phyloP scores from a whole-genome alignment of 2,329 filamentous ascomycete species.

The Pezicula radicicola region DNA sequence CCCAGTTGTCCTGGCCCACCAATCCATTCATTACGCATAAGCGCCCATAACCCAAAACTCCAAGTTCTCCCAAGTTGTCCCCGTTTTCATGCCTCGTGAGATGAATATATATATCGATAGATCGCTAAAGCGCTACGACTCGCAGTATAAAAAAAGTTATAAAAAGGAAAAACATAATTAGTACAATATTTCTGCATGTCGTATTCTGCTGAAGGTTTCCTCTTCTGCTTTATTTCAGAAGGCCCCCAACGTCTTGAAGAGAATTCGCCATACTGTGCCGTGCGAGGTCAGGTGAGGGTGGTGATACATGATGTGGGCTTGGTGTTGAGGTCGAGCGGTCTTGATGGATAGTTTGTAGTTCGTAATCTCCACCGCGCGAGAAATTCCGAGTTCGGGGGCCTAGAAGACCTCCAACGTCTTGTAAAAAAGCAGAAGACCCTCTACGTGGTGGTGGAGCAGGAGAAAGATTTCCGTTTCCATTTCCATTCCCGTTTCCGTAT shows the following conservation, averaged over 20 bases:
- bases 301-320: conserved; percentile 5
- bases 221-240: conserved; percentile 23
- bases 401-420: conserved; percentile 55
- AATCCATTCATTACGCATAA: no score
- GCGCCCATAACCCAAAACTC: neutral
- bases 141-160: neutral
- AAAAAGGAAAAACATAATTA: neutral
- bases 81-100: neutral
- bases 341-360: conserved; percentile 24
- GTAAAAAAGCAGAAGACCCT: conserved; percentile 55
- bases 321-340: conserved; percentile 1
- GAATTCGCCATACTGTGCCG: conserved; percentile 25
- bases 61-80: neutral
- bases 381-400: conserved; percentile 30
- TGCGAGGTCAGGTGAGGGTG: conserved; percentile 10
- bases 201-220: no score
- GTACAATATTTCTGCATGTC: neutral
- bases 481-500: neutral
- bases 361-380: conserved; percentile 21
- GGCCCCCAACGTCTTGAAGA: conserved; percentile 40
- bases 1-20: neutral
- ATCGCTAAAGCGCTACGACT: conserved; percentile 1
- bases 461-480: conserved; percentile 23
- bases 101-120: neutral
- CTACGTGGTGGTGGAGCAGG: conserved; percentile 44